Percentiles rank a stretch among this genome's conserved stretches.
Conservation (phyloP, 768 basidiomycete species). For the Mycena latifolia region DNA sequence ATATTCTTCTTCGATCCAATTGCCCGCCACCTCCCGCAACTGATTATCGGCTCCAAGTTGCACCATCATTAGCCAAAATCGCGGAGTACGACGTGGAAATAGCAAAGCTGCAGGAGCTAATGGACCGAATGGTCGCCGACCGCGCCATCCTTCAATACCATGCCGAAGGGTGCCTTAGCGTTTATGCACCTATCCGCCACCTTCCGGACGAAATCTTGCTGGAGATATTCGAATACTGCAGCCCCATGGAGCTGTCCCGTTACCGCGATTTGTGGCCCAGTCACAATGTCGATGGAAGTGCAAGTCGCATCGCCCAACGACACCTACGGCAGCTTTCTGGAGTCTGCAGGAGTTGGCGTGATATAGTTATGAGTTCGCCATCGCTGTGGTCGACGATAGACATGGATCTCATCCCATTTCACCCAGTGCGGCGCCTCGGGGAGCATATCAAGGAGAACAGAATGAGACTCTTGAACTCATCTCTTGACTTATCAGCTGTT, state of each 20-base stretch:
- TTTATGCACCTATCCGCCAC: constrained; percentile 4
- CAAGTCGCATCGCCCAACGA: too few relatives aligned
- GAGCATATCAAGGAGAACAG: too few relatives aligned
- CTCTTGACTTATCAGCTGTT: too few relatives aligned
- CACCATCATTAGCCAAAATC: neutral
- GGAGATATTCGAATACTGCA: constrained; percentile 3
- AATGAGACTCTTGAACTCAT: too few relatives aligned
- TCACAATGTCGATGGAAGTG: too few relatives aligned
- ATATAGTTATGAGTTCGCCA: too few relatives aligned
- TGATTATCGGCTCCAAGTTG: neutral
- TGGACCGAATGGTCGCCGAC: constrained; percentile 4
- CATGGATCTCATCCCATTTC: too few relatives aligned
- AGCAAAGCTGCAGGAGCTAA: neutral
- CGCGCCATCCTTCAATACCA: constrained; percentile 4
- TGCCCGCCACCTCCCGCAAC: neutral
- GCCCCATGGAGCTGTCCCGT: neutral
- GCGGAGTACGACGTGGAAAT: constrained; percentile 10
- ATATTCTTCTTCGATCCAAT: constrained; percentile 1
- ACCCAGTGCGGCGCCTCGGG: too few relatives aligned
- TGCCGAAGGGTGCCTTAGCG: constrained; percentile 9
- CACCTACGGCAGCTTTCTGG: too few relatives aligned
- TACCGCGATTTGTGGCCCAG: too few relatives aligned
- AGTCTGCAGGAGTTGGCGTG: too few relatives aligned
- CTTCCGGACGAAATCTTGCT: constrained; percentile 8
- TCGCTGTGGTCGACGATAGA: too few relatives aligned